Conservation (phyloP, 176 grass and related monocot genomes). For the Oryza meridionalis region DNA sequence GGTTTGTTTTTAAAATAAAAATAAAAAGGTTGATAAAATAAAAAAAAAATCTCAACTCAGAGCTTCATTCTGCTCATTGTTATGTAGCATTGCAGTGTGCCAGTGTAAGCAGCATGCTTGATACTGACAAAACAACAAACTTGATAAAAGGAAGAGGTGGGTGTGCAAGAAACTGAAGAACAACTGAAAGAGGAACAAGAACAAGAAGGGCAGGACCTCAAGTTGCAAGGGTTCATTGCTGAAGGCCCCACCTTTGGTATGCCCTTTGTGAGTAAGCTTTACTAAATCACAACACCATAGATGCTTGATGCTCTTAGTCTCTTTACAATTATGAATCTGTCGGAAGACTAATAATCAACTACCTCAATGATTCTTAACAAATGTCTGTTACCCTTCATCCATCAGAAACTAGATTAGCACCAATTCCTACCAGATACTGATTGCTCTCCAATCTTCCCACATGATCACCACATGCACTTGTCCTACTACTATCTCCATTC, state of each 20-base stretch:
- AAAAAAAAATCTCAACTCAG: background rate
- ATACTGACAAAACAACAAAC: no score
- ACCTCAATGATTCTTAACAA: constrained; percentile 17
- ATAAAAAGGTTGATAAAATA: no score
- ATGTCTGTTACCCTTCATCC: constrained; percentile 23
- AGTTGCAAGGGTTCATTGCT: background rate
- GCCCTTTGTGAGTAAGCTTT: no score
- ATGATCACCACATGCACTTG: constrained; percentile 42
- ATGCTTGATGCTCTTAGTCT: constrained; percentile 10
- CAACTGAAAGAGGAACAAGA: background rate
- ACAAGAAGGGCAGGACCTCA: background rate
- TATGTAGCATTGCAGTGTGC: background rate
- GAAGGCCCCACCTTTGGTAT: background rate
- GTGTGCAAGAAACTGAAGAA: constrained; percentile 2
- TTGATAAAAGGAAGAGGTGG: background rate
- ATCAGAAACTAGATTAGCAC: background rate
- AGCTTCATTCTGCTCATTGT: background rate
- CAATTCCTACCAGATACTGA: constrained; percentile 39
- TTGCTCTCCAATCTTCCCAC: constrained; percentile 32
- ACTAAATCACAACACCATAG: no score
- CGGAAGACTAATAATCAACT: constrained; percentile 15
- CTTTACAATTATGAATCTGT: constrained; percentile 34
- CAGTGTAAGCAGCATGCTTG: background rate
- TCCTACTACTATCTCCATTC: background rate
- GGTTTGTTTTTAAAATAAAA: no score